Evolutionary conservation across 208 protist genomes (phyloP), one percentile per base, ranked within the genome.

Genomic region (Wallacemonas sp.): DNA sequence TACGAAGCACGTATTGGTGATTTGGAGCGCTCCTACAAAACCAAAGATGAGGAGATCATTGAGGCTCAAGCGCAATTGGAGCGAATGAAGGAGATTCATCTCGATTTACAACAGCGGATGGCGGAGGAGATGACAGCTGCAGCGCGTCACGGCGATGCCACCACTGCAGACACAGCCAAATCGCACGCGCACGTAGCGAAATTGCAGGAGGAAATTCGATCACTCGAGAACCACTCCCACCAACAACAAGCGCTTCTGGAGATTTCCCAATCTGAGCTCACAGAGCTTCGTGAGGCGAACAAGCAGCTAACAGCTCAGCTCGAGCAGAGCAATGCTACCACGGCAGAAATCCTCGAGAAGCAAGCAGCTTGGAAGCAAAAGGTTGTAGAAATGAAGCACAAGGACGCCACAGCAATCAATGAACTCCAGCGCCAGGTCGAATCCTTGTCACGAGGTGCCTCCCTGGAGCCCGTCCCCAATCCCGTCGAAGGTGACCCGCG

Each of bases 331-430:
- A 36, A 66, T 15, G 66, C 63, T 24, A 77, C n/a, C 9, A 15
- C 54, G 15, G 26, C n/a, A 11, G 60, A 65, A 30, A 24, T 54
- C 5, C 60, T 31, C 8, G 60, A 49, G 15, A 65, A 80, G 53
- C 72, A 79, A 19, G 14, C 62, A 0, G 41, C 55, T 0, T 86
- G 80, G 80, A 82, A 80, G n/a, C 70, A 72, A 30, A 86, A 86
- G 53, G 80, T 86, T 0, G 65, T 74, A 33, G 66, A 75, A 30
- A 77, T 80, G 56, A 86, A 86, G 54, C 54, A 46, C 1, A 76
- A 73, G n/a, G 80, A 86, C 44, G 68, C 75, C 11, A 67, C 69
- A 2, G 71, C 66, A 1, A 82, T 86, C 31, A 54, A 74, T 14
- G 47, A 75, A 0, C 66, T 86, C 4, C 66, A 82, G 21, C 19